A percentile compares a stretch with the other conserved stretches of the same genome.
Evolutionary conservation across 2,329 filamentous ascomycete genomes (phyloP).

Genomic region (Claviceps sp.): DNA sequence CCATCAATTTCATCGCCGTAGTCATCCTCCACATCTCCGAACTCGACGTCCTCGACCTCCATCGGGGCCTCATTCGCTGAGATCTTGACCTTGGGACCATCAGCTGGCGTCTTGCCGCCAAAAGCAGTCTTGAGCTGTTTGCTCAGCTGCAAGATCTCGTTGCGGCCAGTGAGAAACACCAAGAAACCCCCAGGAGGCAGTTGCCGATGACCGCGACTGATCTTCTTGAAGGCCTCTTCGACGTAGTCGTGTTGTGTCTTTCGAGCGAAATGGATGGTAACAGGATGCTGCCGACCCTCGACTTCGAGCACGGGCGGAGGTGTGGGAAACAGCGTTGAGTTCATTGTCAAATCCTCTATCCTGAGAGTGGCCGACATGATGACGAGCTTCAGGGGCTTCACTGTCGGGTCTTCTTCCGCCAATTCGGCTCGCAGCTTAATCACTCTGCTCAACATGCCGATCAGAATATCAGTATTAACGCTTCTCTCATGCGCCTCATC

Average conservation of each 20-base stretch:
- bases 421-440: constrained; percentile 71
- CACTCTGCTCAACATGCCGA: constrained; percentile 90
- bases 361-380: constrained; percentile 97
- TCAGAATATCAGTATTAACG: constrained; percentile 95
- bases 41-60: constrained; percentile 77
- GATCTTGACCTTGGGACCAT: constrained; percentile 57
- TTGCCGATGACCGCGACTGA: constrained; percentile 76
- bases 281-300: constrained; percentile 82
- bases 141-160: constrained; percentile 76
- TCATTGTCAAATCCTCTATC: constrained; percentile 81
- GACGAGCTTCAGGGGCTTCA: constrained; percentile 76
- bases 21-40: constrained; percentile 58
- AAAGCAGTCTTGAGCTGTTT: constrained; percentile 61
- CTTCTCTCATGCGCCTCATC: constrained; percentile 96
- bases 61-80: constrained; percentile 65
- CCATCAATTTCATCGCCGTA: constrained; percentile 45
- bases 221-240: constrained; percentile 78
- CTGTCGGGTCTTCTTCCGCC: constrained; percentile 52
- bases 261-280: constrained; percentile 78
- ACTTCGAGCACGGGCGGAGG: constrained; percentile 77
- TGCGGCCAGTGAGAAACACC: constrained; percentile 87
- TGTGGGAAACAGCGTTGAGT: constrained; percentile 61
- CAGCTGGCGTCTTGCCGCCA: constrained; percentile 40
- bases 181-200: constrained; percentile 82
- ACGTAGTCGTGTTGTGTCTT: constrained; percentile 78